Evolutionary conservation across 306 rosid genomes (phyloP).

Genomic region (Prunus salicina): DNA sequence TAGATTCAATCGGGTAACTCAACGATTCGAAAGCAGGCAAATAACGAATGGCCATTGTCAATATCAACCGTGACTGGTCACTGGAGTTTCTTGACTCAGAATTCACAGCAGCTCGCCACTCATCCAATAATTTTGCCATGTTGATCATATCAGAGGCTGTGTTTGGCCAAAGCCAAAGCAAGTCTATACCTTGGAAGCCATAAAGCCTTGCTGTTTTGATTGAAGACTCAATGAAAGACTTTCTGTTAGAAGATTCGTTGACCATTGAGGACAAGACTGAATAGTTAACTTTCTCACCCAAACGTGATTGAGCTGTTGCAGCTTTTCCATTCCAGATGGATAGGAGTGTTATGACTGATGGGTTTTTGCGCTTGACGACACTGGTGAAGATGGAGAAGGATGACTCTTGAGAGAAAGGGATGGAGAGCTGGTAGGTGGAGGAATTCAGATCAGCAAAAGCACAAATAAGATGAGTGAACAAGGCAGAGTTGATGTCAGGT

Average conservation of each 20-base stretch:
- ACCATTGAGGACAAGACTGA: constrained; percentile 26
- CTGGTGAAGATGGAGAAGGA: constrained; percentile 33
- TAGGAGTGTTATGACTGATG: constrained; percentile 39
- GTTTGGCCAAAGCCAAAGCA: constrained; percentile 33
- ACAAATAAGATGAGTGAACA: constrained; percentile 41
- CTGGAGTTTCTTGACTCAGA: constrained; percentile 23
- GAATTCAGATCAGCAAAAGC: constrained; percentile 35
- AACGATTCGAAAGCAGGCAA: constrained; percentile 1
- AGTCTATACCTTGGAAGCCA: constrained; percentile 49
- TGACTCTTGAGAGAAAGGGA: constrained; percentile 24
- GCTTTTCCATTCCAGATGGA: constrained; percentile 33
- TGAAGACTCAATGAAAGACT: constrained; percentile 52
- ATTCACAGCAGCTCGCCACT: constrained; percentile 36
- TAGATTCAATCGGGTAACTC: constrained; percentile 15
- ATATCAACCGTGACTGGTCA: constrained; percentile 7
- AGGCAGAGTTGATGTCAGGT: constrained; percentile 34
- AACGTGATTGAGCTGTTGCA: not conserved
- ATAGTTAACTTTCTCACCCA: constrained; percentile 14
- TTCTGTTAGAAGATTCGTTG: constrained; percentile 16
- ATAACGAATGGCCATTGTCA: constrained; percentile 40
- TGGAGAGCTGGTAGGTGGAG: constrained; percentile 23
- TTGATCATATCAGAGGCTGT: constrained; percentile 24
- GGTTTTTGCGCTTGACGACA: constrained; percentile 28
- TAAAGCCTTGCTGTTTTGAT: constrained; percentile 32
- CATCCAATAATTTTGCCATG: constrained; percentile 31